These are phyloP conservation scores for Brassica cretica DNA, from an alignment of 345 rosid genomes.

Conservation along the genomic window DNA sequence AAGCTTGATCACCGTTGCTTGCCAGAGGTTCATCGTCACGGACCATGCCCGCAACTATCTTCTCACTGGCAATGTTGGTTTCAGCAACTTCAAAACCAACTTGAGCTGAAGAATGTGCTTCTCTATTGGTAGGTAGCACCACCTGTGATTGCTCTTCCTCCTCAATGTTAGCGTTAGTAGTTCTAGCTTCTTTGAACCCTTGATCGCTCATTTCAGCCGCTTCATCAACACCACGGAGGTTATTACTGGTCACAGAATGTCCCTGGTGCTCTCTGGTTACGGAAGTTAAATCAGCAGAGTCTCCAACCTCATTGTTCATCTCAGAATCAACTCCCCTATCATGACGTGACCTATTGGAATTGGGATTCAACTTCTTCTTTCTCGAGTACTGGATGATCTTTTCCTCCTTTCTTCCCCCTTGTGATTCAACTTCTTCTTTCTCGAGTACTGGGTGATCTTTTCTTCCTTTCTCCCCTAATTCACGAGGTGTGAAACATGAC, in stretches of 20 bases:
- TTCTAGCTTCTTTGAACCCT: conserved; percentile 32
- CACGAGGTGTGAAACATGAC: conserved; percentile 39
- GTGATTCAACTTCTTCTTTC: conserved; percentile 54
- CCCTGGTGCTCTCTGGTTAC: conserved; percentile 39
- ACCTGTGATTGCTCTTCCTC: conserved; percentile 29
- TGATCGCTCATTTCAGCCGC: conserved; percentile 31
- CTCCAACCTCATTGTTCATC: conserved; percentile 29
- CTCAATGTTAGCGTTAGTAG: conserved; percentile 29
- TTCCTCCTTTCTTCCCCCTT: conserved; percentile 45
- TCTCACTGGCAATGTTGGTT: conserved; percentile 28
- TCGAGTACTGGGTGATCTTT: conserved; percentile 69
- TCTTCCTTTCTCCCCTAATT: conserved; percentile 47
- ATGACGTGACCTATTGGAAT: conserved; percentile 14
- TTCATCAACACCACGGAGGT: conserved; percentile 29
- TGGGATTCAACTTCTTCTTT: conserved; percentile 62
- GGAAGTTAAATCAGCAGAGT: conserved; percentile 29
- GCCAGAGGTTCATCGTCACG: conserved; percentile 35
- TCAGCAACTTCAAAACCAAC: conserved; percentile 36
- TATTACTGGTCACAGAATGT: conserved; percentile 20
- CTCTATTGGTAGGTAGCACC: conserved; percentile 29
- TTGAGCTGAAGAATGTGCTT: conserved; percentile 31
- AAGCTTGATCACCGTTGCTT: conserved; percentile 36
- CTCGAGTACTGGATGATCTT: conserved; percentile 77
- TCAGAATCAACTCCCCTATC: conserved; percentile 21
- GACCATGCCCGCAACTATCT: conserved; percentile 28